Evolutionary conservation across 768 basidiomycete genomes (phyloP), one percentile per base, ranked within the genome.

Genomic region (Boletus tylopilopsis): DNA sequence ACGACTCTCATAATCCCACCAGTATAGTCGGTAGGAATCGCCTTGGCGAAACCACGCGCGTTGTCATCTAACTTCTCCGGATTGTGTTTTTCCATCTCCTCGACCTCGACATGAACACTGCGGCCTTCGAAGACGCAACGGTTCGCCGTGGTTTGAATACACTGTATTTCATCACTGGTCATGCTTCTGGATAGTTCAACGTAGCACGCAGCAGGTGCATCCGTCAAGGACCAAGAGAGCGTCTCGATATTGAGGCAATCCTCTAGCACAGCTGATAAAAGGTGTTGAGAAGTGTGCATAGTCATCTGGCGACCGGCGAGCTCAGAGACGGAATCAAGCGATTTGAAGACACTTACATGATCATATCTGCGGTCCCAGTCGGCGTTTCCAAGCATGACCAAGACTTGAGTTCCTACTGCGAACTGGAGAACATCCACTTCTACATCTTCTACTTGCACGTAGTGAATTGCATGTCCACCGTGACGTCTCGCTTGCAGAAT

Each of bases 211-310:
- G 75, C 66, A 7, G 90, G 87, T 55, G 73, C 80, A 16, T 73
- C 68, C 0, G 85, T 83, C 48, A 91, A 72, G n/a, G 87, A 86
- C 90, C 90, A 92, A 2, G 85, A 85, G 19, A 90, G 75, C 3
- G 90, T 92, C 7, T 81, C 80, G 23, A 90, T 72, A 27, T 78
- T 66, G 33, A 88, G 72, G 4, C 69, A 71, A 21, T 75, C 73
- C 59, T 91, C 87, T 5, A 92, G 73, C n/a, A 90, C 73, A 1
- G 89, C 87, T 13, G 89, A 90, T 21, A 92, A 77, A 37, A 90
- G 74, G 54, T 91, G 90, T 60, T 92, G 90, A 0, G 85, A 85
- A 1, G 89, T 90, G 65, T 93, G 90, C 79, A 89, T 81, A 15
- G 82, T 79, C 85, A 88, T 88, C 85, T 89, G 56, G 37, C n/a